phyloP scores from a whole-genome alignment of 805 yeast species.

The Brettanomyces naardenensis region DNA sequence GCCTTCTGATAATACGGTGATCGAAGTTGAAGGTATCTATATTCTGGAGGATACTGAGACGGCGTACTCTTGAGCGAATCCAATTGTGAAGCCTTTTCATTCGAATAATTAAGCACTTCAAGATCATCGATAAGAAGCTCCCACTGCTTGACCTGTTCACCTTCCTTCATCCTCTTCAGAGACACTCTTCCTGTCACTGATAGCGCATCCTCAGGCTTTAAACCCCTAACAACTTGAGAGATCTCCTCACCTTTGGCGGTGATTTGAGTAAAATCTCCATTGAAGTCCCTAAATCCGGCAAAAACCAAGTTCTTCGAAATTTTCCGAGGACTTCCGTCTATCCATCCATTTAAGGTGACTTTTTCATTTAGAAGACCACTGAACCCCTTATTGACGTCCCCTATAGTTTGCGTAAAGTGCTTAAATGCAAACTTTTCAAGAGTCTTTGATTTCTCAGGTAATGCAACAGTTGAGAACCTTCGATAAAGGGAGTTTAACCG shows the following conservation, averaged over 20 bases:
- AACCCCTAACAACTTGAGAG: slow-evolving; percentile 31
- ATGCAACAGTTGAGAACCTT: no score
- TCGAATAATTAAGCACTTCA: slow-evolving; percentile 54
- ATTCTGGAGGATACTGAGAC: slow-evolving; percentile 66
- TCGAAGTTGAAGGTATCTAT: slow-evolving; percentile 75
- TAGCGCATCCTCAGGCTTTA: slow-evolving; percentile 71
- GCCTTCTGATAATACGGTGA: slow-evolving; percentile 47
- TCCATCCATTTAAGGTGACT: slow-evolving; percentile 74
- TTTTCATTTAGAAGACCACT: slow-evolving; percentile 9
- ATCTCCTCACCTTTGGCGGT: slow-evolving; percentile 32
- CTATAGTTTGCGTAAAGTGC: slow-evolving; percentile 22
- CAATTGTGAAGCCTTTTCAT: slow-evolving; percentile 56
- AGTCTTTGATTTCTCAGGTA: slow-evolving; percentile 16
- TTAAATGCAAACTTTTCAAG: slow-evolving; percentile 22
- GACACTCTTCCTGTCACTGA: slow-evolving; percentile 51
- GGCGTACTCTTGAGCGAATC: slow-evolving; percentile 48
- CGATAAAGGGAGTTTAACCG: neutral
- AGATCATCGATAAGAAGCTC: slow-evolving; percentile 51
- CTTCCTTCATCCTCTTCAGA: slow-evolving; percentile 25
- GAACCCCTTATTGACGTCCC: slow-evolving; percentile 9
- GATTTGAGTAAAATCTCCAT: slow-evolving; percentile 62
- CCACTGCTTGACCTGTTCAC: slow-evolving; percentile 25
- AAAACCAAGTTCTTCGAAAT: slow-evolving; percentile 60
- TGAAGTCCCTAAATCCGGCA: slow-evolving; percentile 65
- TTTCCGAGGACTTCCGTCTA: slow-evolving; percentile 64